phyloP scores from a whole-genome alignment of 768 basidiomycete species.

The Tulasnella sp. region DNA sequence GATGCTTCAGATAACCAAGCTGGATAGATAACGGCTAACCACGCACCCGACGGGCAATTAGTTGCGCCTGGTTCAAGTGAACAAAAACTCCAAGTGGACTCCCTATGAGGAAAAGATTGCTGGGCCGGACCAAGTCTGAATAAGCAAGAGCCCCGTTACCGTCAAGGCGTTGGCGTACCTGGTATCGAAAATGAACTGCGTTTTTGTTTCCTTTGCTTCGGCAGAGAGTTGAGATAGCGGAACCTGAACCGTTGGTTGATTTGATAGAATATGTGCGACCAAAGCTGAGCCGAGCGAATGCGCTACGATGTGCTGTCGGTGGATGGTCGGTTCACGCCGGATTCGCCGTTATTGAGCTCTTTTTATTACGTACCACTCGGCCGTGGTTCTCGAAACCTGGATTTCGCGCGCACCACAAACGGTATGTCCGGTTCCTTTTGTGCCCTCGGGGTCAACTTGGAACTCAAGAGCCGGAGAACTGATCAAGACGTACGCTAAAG shows the following conservation, averaged over 20 bases:
- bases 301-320: constrained; percentile 34
- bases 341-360: not conserved
- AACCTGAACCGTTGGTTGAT: constrained; percentile 38
- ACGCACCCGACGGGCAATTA: constrained; percentile 35
- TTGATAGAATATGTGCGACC: constrained; percentile 36
- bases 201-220: constrained; percentile 28
- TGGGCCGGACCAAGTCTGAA: not conserved
- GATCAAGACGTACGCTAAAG: not conserved
- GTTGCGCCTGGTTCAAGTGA: constrained; percentile 37
- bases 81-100: constrained; percentile 39
- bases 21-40: not conserved
- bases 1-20: not conserved
- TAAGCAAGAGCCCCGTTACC: not conserved
- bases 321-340: not conserved
- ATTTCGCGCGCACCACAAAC: constrained; percentile 38
- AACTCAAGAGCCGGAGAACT: not conserved
- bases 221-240: constrained; percentile 31
- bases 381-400: constrained; percentile 35
- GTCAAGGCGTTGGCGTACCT: constrained; percentile 18
- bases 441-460: not conserved
- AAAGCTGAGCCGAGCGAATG: constrained; percentile 40
- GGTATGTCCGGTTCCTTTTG: constrained; percentile 34
- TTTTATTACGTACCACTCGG: constrained; percentile 27
- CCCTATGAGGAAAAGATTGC: constrained; percentile 35
- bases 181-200: constrained; percentile 33